Percentiles rank a stretch among this genome's conserved stretches.
These are phyloP conservation scores for Incumbomyces delicatus DNA, from an alignment of 2,329 filamentous ascomycete genomes.

Conservation along the genomic window DNA sequence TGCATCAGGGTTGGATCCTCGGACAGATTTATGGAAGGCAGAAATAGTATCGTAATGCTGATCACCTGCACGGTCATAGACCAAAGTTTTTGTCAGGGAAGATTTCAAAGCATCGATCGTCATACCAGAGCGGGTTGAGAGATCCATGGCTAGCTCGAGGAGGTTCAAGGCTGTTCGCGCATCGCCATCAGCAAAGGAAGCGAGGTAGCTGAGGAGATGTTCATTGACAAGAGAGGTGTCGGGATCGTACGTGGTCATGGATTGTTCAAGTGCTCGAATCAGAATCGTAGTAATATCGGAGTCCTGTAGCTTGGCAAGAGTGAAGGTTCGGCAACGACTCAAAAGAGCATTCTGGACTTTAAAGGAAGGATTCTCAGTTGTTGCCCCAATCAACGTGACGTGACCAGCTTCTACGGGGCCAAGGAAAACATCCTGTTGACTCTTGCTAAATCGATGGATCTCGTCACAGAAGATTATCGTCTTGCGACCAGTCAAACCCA, in stretches of 20 bases:
- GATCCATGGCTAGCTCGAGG: constrained; percentile 73
- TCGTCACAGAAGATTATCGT: constrained; percentile 98
- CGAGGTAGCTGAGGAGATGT: constrained; percentile 69
- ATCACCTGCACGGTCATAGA: constrained; percentile 90
- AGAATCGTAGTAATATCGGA: constrained; percentile 66
- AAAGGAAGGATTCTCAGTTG: constrained; percentile 94
- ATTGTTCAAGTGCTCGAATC: constrained; percentile 61
- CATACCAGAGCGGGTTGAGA: constrained; percentile 50
- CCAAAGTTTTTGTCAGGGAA: constrained; percentile 78
- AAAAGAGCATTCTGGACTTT: constrained; percentile 81
- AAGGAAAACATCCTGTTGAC: constrained; percentile 90
- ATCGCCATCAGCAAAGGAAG: constrained; percentile 82
- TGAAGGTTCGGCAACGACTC: constrained; percentile 85
- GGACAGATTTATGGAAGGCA: constrained; percentile 90
- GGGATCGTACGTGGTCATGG: constrained; percentile 36
- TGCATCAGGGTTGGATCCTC: constrained; percentile 77
- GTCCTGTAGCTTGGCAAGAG: constrained; percentile 62
- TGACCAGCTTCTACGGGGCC: constrained; percentile 84
- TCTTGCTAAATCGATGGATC: constrained; percentile 83
- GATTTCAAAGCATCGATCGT: constrained; percentile 71
- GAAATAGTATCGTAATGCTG: constrained; percentile 97
- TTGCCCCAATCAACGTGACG: constrained; percentile 86
- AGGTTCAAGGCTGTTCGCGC: constrained; percentile 88
- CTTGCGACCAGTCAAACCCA: constrained; percentile 70
- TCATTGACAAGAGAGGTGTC: constrained; percentile 54